Base-by-base conservation (phyloP, 495 filamentous ascomycete species). In the Penicillium lagena region DNA sequence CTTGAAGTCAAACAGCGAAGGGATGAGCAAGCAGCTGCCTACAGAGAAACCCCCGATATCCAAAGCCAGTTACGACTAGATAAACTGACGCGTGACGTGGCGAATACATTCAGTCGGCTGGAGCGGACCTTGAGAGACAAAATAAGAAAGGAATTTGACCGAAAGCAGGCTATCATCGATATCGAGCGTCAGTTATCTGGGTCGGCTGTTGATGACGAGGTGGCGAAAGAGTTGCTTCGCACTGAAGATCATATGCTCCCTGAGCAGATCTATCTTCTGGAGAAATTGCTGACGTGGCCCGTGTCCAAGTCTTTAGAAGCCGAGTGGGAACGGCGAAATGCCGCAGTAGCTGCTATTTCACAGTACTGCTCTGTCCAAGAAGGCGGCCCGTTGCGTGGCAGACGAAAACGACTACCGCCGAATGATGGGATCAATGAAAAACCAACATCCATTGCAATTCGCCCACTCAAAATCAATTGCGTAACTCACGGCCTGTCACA, bases 231-330 rank as follows among this genome's bases (percentile, higher is more conserved):
- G 35, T 38, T 49, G n/a, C 50, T 60, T 12, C 47, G 35, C 35
- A 45, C 29, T 14, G 49, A 58, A 38, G 49, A 52, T 29, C 42
- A 50, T 9, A 50, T 62, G 42, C 45, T 44, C 28, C 52, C 58
- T n/a, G 37, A 54, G 42, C 45, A 56, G 47, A 55, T 60, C 45
- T 32, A 51, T 43, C 54, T 63, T 34, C 44, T 59, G 12, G 42
- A 50, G 36, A 60, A 51, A 33, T 51, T 63, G 22, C 39, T 60
- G n/a, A 58, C 51, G 12, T 63, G 47, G 56, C 56, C 59, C 2
- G 55, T 42, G n/a, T 57, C 59, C 12, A 7, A 32, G 9, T 63
- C 56, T n/a, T 12, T 63, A 17, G 59, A 63, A 37, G 45, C n/a
- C 10, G 56, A 63, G 40, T 63, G 55, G 58, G 37, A 44, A 43